Evolutionary conservation across 495 filamentous ascomycete genomes (phyloP).

Genomic region (Chaetomium tenue): DNA sequence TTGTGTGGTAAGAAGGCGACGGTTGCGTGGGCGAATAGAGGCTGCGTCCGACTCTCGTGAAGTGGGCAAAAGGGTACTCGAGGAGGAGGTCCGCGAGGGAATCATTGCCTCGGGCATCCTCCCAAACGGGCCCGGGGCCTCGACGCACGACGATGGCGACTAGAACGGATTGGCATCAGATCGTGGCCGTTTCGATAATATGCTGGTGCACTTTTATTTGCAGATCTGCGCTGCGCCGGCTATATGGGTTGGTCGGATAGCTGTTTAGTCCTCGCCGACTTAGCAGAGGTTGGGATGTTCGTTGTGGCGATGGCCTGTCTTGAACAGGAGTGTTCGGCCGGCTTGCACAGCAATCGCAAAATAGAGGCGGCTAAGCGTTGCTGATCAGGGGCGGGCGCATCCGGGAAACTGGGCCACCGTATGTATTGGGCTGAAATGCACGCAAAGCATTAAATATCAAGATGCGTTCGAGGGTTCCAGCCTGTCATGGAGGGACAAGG

Average conservation of each 20-base stretch:
- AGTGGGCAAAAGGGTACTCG: slow-evolving; percentile 29
- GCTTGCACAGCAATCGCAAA: slow-evolving; percentile 14
- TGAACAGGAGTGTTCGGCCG: not conserved
- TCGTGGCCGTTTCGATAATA: slow-evolving; percentile 18
- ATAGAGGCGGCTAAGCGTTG: slow-evolving; percentile 3
- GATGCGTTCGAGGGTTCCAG: not conserved
- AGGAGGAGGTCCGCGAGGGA: slow-evolving; percentile 30
- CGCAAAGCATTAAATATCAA: slow-evolving; percentile 8
- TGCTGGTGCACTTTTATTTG: not conserved
- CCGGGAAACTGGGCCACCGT: slow-evolving; percentile 4
- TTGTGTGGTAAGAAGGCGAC: slow-evolving; percentile 27
- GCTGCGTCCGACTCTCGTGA: slow-evolving; percentile 28
- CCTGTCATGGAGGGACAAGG: not conserved
- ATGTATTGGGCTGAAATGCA: slow-evolving; percentile 5
- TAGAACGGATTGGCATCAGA: slow-evolving; percentile 36
- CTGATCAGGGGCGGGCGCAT: slow-evolving; percentile 1
- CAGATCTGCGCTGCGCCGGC: not conserved
- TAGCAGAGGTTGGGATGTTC: not conserved
- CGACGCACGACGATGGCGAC: slow-evolving; percentile 29
- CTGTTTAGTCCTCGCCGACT: not conserved
- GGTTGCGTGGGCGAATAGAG: slow-evolving; percentile 35
- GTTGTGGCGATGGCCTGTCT: not conserved
- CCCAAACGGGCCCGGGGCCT: slow-evolving; percentile 31
- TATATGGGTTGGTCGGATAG: slow-evolving; percentile 9
- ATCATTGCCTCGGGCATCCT: slow-evolving; percentile 37